These are phyloP conservation scores for Candida glucosophila DNA, from an alignment of 1,139 yeast species.

Conservation along the genomic window DNA sequence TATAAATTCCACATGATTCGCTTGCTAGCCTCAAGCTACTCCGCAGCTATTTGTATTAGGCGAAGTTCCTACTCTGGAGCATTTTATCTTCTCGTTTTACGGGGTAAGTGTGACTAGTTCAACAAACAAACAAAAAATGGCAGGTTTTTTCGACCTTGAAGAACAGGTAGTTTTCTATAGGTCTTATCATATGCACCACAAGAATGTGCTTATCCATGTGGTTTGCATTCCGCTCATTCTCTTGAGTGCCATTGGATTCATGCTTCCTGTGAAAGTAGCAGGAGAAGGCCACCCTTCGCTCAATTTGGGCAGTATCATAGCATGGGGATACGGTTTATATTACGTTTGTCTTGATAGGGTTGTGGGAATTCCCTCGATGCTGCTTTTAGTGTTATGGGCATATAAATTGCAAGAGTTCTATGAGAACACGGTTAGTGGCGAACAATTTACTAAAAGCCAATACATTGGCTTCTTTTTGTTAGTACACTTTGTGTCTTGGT, in stretches of 20 bases:
- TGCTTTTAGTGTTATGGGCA: slow-evolving; percentile 29
- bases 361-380: slow-evolving; percentile 30
- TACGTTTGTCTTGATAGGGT: slow-evolving; percentile 35
- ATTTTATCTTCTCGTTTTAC: too few relatives aligned
- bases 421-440: slow-evolving; percentile 6
- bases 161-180: slow-evolving; percentile 76
- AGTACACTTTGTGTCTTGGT: slow-evolving; percentile 57
- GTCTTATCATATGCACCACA: slow-evolving; percentile 63
- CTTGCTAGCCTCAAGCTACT: too few relatives aligned
- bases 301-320: slow-evolving; percentile 29
- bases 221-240: slow-evolving; percentile 75
- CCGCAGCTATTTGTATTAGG: too few relatives aligned
- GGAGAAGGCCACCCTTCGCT: slow-evolving; percentile 22
- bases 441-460: slow-evolving; percentile 13
- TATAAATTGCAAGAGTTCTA: slow-evolving; percentile 27
- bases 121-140: too few relatives aligned
- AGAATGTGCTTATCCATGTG: slow-evolving; percentile 71
- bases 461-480: slow-evolving; percentile 24
- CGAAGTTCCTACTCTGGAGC: too few relatives aligned
- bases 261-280: slow-evolving; percentile 14
- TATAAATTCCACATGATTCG: too few relatives aligned
- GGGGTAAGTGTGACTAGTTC: too few relatives aligned
- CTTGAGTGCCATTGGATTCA: slow-evolving; percentile 40
- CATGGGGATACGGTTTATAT: slow-evolving; percentile 29
- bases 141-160: slow-evolving; percentile 43